Evolutionary conservation across 495 filamentous ascomycete species (phyloP).

Genomic region (Hyaloscypha finlandica): DNA sequence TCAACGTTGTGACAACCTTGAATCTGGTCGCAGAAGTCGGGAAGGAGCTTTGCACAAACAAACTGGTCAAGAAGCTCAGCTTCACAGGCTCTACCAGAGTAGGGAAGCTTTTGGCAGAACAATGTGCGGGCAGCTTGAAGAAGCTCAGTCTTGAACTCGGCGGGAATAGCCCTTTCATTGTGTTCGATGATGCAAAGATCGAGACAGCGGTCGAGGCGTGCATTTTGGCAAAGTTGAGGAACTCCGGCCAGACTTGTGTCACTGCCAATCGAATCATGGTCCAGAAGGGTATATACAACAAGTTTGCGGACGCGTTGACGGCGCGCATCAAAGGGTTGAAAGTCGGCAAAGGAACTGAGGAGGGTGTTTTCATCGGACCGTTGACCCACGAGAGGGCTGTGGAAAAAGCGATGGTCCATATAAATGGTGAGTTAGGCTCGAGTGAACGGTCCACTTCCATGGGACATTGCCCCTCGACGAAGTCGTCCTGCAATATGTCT

Average conservation of each 20-base stretch:
- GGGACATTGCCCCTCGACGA: no score
- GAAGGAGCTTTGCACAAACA: constrained; percentile 64
- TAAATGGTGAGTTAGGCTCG: constrained; percentile 37
- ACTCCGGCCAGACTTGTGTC: constrained; percentile 85
- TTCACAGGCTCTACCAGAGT: constrained; percentile 86
- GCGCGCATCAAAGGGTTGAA: constrained; percentile 72
- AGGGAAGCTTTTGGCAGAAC: constrained; percentile 80
- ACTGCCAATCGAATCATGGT: constrained; percentile 86
- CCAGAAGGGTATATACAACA: constrained; percentile 72
- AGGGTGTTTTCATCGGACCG: constrained; percentile 72
- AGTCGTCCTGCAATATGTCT: no score
- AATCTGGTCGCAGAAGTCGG: constrained; percentile 72
- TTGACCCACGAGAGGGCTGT: constrained; percentile 74
- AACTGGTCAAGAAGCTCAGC: constrained; percentile 74
- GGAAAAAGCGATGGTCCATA: constrained; percentile 72
- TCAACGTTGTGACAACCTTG: constrained; percentile 75
- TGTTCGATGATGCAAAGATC: constrained; percentile 85
- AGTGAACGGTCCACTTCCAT: not conserved
- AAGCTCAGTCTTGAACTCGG: constrained; percentile 83
- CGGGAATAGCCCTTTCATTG: constrained; percentile 89
- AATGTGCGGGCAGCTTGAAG: constrained; percentile 75
- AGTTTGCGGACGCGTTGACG: constrained; percentile 67
- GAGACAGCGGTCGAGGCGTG: constrained; percentile 73
- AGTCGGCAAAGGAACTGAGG: constrained; percentile 72
- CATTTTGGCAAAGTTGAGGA: constrained; percentile 76